Conservation (phyloP, 257 asterid genomes). For the Rubia yunnanensis region DNA sequence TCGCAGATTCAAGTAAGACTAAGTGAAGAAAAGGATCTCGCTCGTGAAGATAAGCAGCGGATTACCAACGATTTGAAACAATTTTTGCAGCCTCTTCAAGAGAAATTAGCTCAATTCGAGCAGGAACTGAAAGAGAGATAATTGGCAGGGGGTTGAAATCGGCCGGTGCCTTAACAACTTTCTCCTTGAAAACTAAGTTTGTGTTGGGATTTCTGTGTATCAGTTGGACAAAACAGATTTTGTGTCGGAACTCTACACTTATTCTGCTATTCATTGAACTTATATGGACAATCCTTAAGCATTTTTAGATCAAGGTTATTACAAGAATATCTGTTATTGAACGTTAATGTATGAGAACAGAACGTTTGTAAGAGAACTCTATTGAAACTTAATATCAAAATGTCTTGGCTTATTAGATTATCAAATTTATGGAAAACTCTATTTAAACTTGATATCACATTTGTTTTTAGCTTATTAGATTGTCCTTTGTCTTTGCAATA, state of each 20-base stretch:
- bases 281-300: background rate
- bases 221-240: background rate
- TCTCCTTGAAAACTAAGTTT: background rate
- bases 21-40: conserved; percentile 55
- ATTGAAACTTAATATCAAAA: no score
- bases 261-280: background rate
- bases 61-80: conserved; percentile 40
- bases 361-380: no score
- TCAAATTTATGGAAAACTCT: no score
- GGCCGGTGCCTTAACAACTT: background rate
- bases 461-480: no score
- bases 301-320: background rate
- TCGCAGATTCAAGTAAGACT: conserved; percentile 60
- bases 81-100: conserved; percentile 58
- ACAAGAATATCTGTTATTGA: background rate
- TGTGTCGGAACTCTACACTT: background rate
- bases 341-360: no score
- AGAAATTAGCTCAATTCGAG: conserved; percentile 58
- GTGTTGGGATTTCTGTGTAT: background rate
- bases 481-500: background rate
- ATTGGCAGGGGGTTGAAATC: background rate
- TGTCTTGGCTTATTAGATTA: no score
- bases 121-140: conserved; percentile 70
- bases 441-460: no score
- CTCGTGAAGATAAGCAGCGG: conserved; percentile 41